Evolutionary conservation across 345 rosid genomes (phyloP).

Genomic region (Dipteronia sinensis): DNA sequence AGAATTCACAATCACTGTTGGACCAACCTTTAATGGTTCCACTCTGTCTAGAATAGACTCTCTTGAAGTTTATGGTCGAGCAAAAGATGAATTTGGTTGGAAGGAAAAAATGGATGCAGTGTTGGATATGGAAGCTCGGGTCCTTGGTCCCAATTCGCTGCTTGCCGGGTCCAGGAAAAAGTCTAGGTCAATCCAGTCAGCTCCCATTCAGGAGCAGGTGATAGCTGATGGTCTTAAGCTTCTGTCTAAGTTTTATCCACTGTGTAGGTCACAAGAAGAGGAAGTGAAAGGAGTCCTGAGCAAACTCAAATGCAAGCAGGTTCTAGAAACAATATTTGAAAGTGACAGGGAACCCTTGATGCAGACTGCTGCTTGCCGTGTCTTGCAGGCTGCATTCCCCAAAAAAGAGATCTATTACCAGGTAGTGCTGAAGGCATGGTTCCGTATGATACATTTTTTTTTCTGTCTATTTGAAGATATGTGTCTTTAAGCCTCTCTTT

Average conservation of each 20-base stretch:
- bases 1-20: conserved; percentile 81
- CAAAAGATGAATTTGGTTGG: conserved; percentile 99
- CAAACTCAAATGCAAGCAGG: conserved; percentile 76
- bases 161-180: conserved; percentile 68
- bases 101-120: conserved; percentile 94
- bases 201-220: conserved; percentile 85
- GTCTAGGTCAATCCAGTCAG: conserved; percentile 62
- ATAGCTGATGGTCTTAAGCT: conserved; percentile 89
- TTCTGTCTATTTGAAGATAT: not conserved
- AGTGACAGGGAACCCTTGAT: conserved; percentile 86
- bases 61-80: conserved; percentile 95
- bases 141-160: conserved; percentile 75
- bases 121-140: conserved; percentile 94
- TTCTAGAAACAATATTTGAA: conserved; percentile 81
- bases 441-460: not conserved
- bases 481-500: not conserved
- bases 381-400: conserved; percentile 84
- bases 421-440: conserved; percentile 37
- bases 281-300: conserved; percentile 52
- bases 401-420: conserved; percentile 82
- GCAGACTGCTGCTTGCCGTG: conserved; percentile 90
- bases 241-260: conserved; percentile 66
- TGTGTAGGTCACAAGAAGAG: conserved; percentile 56
- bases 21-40: conserved; percentile 81
- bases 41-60: conserved; percentile 82